Conservation (phyloP, 2,329 filamentous ascomycete genomes). For the Pseudogymnoascus sp. region DNA sequence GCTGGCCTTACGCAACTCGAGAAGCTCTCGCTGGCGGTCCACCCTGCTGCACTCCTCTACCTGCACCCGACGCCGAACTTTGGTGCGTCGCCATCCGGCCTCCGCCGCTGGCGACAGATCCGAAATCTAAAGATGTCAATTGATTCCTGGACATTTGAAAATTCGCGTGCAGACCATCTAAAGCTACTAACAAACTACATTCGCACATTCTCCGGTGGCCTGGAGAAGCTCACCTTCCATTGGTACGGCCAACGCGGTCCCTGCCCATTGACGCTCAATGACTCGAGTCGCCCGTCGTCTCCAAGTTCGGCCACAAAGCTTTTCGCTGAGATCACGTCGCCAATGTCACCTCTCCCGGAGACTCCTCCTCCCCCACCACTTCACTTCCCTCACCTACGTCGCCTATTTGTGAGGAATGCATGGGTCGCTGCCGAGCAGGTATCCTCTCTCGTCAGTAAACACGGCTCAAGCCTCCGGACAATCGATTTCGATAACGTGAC, state of each 20-base stretch:
- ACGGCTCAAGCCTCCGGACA: slow-evolving; percentile 61
- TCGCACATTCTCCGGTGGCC: slow-evolving; percentile 53
- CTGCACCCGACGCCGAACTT: slow-evolving; percentile 67
- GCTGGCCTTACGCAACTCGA: slow-evolving; percentile 56
- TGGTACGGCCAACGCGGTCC: slow-evolving; percentile 69
- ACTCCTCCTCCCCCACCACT: slow-evolving; percentile 46
- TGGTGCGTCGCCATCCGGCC: slow-evolving; percentile 63
- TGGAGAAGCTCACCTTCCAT: slow-evolving; percentile 66
- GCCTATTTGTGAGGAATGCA: slow-evolving; percentile 64
- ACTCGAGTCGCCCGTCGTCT: slow-evolving; percentile 25
- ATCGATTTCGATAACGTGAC: slow-evolving; percentile 73
- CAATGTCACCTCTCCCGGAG: slow-evolving; percentile 53
- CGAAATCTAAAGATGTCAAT: slow-evolving; percentile 63
- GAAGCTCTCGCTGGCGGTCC: slow-evolving; percentile 66
- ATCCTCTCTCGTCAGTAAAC: slow-evolving; percentile 55
- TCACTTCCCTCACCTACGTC: slow-evolving; percentile 57
- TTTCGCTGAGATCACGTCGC: slow-evolving; percentile 55
- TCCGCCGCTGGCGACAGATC: slow-evolving; percentile 70
- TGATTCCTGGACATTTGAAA: slow-evolving; percentile 59
- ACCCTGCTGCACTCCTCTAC: slow-evolving; percentile 68
- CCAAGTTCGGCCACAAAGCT: slow-evolving; percentile 56
- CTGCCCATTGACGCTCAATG: slow-evolving; percentile 58
- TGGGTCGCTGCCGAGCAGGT: slow-evolving; percentile 65
- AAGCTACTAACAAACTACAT: slow-evolving; percentile 79
- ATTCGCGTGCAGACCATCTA: slow-evolving; percentile 55